Evolutionary conservation across 345 rosid genomes (phyloP), one percentile per base, ranked within the genome.

Genomic region (Acer yangbiense): DNA sequence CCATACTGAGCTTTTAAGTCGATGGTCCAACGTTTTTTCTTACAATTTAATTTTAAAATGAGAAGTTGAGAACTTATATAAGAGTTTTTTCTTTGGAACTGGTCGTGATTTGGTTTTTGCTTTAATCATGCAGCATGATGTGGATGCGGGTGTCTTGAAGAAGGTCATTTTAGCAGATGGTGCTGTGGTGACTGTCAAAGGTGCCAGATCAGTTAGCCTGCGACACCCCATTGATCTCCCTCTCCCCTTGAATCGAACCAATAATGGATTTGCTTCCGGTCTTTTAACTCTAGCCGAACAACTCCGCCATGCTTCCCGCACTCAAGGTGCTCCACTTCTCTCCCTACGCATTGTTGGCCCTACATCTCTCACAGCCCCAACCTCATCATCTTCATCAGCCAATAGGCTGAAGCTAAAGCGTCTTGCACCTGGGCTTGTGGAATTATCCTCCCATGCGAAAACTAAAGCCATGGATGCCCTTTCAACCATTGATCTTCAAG

Each of bases 291-390:
- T 96, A 11, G 97, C 98, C 35, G 94, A 96, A 60, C 93, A 85
- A 76, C 95, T 96, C 11, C 93, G 92, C 57, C 94, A 75, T 64
- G 81, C 87, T 73, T 82, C 92, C 12, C 76, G 13, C 52, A 35
- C 73, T 18, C 87, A 89, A 74, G 91, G 74, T 16, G 84, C 85
- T 55, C 88, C 92, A 1, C 88, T 88, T 68, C 87, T 96, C 16
- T 96, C 99, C 4, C 94, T 94, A 60, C 93, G 98, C 57, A 89
- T 94, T 76, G 99, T 94, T 69, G 99, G 97, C 62, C 97, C 97
- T 16, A 87, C 89, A 17, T 92, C 98, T 8, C 92, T 96, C 35
- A 74, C 89, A 8, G 82, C 97, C 27, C 92, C 95, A 46, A 80
- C 97, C 0, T 76, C 89, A 0, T 68, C 92, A 1, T 79, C 88